Base-by-base conservation (phyloP, 1,284 basidiomycete genomes). In the Paramarasmius palmivorus region DNA sequence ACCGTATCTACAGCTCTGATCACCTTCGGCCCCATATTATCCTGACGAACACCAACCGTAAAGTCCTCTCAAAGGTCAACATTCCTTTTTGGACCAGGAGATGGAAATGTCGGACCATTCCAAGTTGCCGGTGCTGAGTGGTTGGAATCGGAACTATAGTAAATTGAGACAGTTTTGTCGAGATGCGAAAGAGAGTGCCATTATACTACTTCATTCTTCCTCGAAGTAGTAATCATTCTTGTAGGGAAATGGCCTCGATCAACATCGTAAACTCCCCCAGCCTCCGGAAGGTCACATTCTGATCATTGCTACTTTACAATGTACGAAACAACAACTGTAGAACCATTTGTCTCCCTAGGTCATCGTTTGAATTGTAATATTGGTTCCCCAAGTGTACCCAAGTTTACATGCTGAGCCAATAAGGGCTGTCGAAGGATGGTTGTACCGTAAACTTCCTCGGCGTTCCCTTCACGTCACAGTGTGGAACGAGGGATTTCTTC, bases 1-100 rank as follows among this genome's bases (percentile, higher is more conserved):
- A 99, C 75, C 85, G 96, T 50, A 99, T 99, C 74, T 99, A 98
- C 82, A 92, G 88, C 56, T 83, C 99, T 64, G 77, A 95, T 99
- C 68, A 77, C 80, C 65, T 98, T 96, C 68, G 92, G 88, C 35
- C 76, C 85, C 6, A 61, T n/a, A 69, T 4, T 99, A 99, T 71
- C 96, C 97, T 6, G 92, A 95, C 62, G 58, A 59, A 17, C 86
- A 3, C 94, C 93, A 10, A 72, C 73, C n/a, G 81, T 96, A 49
- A 82, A 86, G 55, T 99, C 72, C 68, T 92, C 58, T 96, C 92
- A 49, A 83, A 86, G 57, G 93, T 99, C 63, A 98, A 98, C 70
- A 79, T 99, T n/a, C 96, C 97, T 1, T 98, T 95, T 66, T 99
- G 59, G 82, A 79, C 60, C 83, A 81, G 63, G 65, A 72, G 6